Evolutionary conservation across 352 stramenopile species (phyloP).

Genomic region (Phytophthora kernoviae): DNA sequence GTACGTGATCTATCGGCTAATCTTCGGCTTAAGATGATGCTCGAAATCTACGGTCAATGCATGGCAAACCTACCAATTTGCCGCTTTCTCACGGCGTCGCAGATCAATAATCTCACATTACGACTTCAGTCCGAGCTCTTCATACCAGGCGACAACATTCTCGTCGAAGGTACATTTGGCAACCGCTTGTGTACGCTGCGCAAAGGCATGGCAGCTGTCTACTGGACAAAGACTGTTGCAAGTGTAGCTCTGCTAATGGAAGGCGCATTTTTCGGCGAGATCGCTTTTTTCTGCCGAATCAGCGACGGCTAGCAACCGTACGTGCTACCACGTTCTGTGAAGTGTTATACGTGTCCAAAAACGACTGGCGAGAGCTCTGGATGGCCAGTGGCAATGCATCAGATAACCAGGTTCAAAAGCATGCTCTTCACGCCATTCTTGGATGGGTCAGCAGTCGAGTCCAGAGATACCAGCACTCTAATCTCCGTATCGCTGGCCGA

Average conservation of each 20-base stretch:
- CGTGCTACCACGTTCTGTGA: slow-evolving; percentile 65
- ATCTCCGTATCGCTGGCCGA: slow-evolving; percentile 41
- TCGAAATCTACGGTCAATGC: slow-evolving; percentile 63
- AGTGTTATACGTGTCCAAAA: slow-evolving; percentile 61
- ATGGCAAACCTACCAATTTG: slow-evolving; percentile 56
- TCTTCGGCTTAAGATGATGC: slow-evolving; percentile 64
- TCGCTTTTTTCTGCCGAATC: slow-evolving; percentile 69
- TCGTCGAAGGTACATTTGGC: slow-evolving; percentile 45
- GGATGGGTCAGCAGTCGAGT: slow-evolving; percentile 59
- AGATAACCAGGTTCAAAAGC: slow-evolving; percentile 55
- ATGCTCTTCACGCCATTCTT: slow-evolving; percentile 62
- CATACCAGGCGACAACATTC: slow-evolving; percentile 27
- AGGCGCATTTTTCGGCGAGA: slow-evolving; percentile 55
- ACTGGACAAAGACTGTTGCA: slow-evolving; percentile 24
- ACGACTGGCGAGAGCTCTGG: slow-evolving; percentile 69
- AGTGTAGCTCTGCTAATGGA: slow-evolving; percentile 24
- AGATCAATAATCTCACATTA: slow-evolving; percentile 58
- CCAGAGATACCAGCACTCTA: slow-evolving; percentile 45
- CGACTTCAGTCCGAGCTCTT: slow-evolving; percentile 65
- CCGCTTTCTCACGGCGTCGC: slow-evolving; percentile 45
- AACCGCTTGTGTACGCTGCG: slow-evolving; percentile 61
- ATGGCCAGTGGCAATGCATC: slow-evolving; percentile 27
- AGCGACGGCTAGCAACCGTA: slow-evolving; percentile 64
- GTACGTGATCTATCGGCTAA: slow-evolving; percentile 68
- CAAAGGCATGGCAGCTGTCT: slow-evolving; percentile 56